Conservation (phyloP, 805 yeast species). For the Saturnispora hagleri region DNA sequence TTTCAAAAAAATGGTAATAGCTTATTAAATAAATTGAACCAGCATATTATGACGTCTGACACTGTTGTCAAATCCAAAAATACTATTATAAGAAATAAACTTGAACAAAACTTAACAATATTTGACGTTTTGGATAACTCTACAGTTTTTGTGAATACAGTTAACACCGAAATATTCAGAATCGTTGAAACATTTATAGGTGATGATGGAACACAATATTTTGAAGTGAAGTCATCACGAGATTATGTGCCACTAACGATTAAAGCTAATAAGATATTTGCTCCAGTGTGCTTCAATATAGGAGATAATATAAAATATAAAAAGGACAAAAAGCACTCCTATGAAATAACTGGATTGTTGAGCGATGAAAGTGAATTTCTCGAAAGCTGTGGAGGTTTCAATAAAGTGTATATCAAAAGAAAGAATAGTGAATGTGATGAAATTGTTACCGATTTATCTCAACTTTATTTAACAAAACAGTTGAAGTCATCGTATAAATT, state of each 20-base stretch:
- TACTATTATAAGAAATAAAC: neutral
- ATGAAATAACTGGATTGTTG: conserved; percentile 14
- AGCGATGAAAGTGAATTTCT: neutral
- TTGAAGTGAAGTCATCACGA: neutral
- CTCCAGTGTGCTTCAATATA: conserved; percentile 14
- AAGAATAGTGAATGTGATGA: conserved; percentile 6
- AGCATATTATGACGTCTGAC: neutral
- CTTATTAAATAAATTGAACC: neutral
- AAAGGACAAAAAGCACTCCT: conserved; percentile 3
- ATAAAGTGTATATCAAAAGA: conserved; percentile 5
- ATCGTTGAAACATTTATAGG: neutral
- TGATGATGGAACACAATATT: neutral
- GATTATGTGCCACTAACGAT: conserved; percentile 1
- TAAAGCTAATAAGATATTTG: conserved; percentile 10
- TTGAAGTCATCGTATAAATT: conserved; percentile 6
- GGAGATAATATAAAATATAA: conserved; percentile 13
- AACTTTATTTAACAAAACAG: conserved; percentile 8
- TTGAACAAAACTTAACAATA: neutral
- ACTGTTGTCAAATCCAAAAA: neutral
- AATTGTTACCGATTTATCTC: conserved; percentile 4
- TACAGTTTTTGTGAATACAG: neutral
- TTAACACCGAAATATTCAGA: neutral
- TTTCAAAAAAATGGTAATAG: neutral
- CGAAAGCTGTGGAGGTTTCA: conserved; percentile 12
- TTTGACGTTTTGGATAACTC: neutral